Evolutionary conservation across 768 basidiomycete species (phyloP).

Genomic region (Macrolepiota dolichaula): DNA sequence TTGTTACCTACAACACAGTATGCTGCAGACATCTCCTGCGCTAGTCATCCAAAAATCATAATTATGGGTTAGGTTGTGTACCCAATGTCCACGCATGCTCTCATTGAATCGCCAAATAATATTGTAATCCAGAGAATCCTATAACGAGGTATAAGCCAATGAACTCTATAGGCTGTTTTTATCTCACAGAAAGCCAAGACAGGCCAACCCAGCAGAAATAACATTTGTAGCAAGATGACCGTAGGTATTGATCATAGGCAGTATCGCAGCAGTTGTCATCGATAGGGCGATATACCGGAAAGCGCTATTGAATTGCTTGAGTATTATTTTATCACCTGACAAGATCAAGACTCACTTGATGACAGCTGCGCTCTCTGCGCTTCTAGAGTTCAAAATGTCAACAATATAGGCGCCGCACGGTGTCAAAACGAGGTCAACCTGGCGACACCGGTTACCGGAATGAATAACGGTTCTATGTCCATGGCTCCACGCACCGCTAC

Average conservation of each 20-base stretch:
- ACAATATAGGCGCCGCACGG: constrained; percentile 56
- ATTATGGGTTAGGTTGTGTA: not conserved
- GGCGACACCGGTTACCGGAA: not conserved
- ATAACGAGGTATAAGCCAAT: not conserved
- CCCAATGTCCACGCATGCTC: not conserved
- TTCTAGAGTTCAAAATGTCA: constrained; percentile 58
- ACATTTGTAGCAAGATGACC: constrained; percentile 51
- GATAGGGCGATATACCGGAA: constrained; percentile 45
- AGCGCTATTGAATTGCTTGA: constrained; percentile 29
- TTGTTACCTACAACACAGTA: not conserved
- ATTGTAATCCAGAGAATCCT: not conserved
- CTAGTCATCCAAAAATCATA: too few relatives aligned
- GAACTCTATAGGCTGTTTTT: not conserved
- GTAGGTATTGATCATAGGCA: constrained; percentile 51
- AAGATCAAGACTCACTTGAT: constrained; percentile 31
- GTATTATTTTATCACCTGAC: not conserved
- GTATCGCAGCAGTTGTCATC: constrained; percentile 37
- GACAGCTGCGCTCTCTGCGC: constrained; percentile 62
- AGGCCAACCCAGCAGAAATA: constrained; percentile 40
- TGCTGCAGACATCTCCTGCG: not conserved
- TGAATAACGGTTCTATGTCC: not conserved
- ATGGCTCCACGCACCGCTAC: constrained; percentile 6
- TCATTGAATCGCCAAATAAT: not conserved
- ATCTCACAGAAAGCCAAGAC: constrained; percentile 53
- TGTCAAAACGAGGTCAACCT: constrained; percentile 60